Evolutionary conservation across 345 rosid species (phyloP).

Genomic region (Ceriops zippeliana): DNA sequence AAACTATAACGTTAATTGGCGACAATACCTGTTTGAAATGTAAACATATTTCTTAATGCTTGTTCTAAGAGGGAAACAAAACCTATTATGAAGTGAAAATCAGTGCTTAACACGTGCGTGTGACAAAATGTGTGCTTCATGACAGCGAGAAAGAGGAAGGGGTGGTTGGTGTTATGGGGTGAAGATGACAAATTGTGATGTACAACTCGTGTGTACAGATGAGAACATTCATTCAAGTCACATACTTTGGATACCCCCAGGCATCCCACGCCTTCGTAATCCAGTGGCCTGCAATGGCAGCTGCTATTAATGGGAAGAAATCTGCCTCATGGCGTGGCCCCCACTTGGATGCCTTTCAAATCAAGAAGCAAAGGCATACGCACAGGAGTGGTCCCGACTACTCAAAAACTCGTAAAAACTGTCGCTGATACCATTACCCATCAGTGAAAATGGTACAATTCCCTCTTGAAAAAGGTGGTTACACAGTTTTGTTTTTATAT

Average conservation of each 20-base stretch:
- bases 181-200: slow-evolving; percentile 5
- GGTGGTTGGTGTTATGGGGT: background rate
- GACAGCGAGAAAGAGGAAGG: background rate
- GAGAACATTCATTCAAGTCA: slow-evolving; percentile 13
- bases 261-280: slow-evolving; percentile 31
- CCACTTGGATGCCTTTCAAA: slow-evolving; percentile 27
- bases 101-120: background rate
- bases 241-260: slow-evolving; percentile 39
- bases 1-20: too few species aligned
- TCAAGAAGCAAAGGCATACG: slow-evolving; percentile 1
- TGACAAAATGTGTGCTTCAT: background rate
- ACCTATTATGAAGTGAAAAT: background rate
- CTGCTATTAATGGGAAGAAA: slow-evolving; percentile 26
- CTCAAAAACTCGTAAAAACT: background rate
- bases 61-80: background rate
- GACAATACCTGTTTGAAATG: too few species aligned
- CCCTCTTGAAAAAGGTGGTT: too few species aligned
- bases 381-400: slow-evolving; percentile 23
- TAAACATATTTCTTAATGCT: background rate
- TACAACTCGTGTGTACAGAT: background rate
- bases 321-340: slow-evolving; percentile 26
- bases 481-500: too few species aligned
- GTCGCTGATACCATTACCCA: background rate
- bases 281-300: slow-evolving; percentile 31
- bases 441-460: too few species aligned